Evolutionary conservation across 179 eudicot genomes (phyloP).

Genomic region (Silene noctiflora): DNA sequence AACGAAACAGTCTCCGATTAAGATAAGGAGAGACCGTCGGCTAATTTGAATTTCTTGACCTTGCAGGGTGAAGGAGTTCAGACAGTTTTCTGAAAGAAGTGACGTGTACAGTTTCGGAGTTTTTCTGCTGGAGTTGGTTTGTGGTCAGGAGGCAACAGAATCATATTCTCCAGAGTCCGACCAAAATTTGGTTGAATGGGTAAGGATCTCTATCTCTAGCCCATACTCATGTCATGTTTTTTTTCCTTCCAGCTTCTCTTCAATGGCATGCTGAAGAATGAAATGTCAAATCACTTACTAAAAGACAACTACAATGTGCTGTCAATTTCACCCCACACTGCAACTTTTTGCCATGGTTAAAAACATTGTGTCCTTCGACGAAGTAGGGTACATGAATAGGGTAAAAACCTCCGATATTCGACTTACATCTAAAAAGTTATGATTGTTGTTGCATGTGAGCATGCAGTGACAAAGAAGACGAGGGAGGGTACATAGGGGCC

Average conservation of each 20-base stretch:
- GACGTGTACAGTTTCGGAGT: constrained; percentile 95
- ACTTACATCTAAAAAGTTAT: neutral
- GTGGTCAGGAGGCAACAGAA: constrained; percentile 75
- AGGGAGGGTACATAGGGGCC: neutral
- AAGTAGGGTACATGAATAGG: constrained; percentile 11
- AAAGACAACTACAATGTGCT: constrained; percentile 15
- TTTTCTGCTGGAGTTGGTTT: constrained; percentile 80
- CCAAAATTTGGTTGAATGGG: constrained; percentile 79
- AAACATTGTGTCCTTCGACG: constrained; percentile 6
- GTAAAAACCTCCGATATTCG: neutral
- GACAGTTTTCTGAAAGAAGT: constrained; percentile 82
- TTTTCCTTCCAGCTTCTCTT: neutral
- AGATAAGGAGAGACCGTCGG: neutral
- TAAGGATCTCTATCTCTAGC: constrained; percentile 32
- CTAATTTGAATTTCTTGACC: constrained; percentile 10
- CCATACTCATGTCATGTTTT: neutral
- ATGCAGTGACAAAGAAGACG: neutral
- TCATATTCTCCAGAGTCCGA: constrained; percentile 47
- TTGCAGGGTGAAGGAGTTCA: constrained; percentile 82
- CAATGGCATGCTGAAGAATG: constrained; percentile 11
- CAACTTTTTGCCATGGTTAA: constrained; percentile 6
- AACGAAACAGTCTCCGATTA: neutral
- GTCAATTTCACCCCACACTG: constrained; percentile 18
- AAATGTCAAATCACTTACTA: constrained; percentile 19
- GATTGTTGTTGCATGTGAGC: constrained; percentile 20